These are phyloP conservation scores for Prunus kanzakura DNA, from an alignment of 306 rosid genomes.

Conservation along the genomic window DNA sequence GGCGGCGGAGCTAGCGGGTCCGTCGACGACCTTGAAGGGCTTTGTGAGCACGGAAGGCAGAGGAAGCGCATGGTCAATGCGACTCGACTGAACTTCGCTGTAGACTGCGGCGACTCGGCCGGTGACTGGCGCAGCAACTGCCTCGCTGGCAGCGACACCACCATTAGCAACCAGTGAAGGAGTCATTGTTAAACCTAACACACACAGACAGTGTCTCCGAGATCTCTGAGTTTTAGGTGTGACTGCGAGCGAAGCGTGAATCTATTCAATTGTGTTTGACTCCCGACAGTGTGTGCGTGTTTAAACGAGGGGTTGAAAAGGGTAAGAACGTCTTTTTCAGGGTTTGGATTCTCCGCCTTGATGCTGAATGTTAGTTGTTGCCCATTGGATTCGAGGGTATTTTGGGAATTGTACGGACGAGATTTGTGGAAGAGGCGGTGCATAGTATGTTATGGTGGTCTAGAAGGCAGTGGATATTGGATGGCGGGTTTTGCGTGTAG, in stretches of 20 bases:
- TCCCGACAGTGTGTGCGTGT: background rate
- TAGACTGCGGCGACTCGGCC: conserved; percentile 66
- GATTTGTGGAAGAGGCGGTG: background rate
- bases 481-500: background rate
- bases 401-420: background rate
- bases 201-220: background rate
- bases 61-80: conserved; percentile 73
- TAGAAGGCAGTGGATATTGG: background rate
- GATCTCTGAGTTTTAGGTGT: conserved; percentile 7
- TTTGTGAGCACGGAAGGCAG: conserved; percentile 76
- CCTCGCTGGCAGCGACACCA: conserved; percentile 21
- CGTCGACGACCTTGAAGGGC: conserved; percentile 70
- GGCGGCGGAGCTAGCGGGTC: conserved; percentile 89
- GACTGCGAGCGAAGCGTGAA: conserved; percentile 19
- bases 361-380: conserved; percentile 1
- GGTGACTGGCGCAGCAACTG: conserved; percentile 23
- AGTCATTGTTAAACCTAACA: conserved; percentile 42
- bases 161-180: conserved; percentile 42
- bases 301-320: background rate
- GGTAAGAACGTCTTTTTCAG: conserved; percentile 20
- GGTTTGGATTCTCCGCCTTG: conserved; percentile 26
- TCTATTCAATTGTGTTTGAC: background rate
- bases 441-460: background rate
- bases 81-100: conserved; percentile 79
- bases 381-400: background rate